Percentiles rank a stretch among this genome's conserved stretches.
Conservation (phyloP, 805 yeast genomes). For the Grigorovia jiainica region DNA sequence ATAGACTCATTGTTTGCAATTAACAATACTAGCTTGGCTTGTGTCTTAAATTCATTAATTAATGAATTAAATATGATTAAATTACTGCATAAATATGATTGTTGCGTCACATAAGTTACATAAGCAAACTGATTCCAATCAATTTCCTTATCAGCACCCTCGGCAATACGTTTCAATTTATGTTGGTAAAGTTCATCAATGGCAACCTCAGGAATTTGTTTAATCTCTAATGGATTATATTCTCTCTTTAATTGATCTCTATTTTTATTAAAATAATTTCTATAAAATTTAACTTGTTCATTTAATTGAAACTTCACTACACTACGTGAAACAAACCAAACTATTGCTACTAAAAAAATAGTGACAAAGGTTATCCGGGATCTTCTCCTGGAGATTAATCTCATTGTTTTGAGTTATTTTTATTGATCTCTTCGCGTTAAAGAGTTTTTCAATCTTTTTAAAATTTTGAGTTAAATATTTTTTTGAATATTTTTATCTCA, state of each 20-base stretch:
- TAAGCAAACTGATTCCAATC: slow-evolving; percentile 44
- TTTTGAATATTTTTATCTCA: too few species aligned
- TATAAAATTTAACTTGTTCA: slow-evolving; percentile 23
- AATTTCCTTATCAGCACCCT: slow-evolving; percentile 14
- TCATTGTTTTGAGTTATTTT: slow-evolving; percentile 4
- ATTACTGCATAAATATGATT: slow-evolving; percentile 42
- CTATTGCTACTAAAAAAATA: slow-evolving; percentile 5
- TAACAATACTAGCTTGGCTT: slow-evolving; percentile 41
- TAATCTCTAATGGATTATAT: slow-evolving; percentile 23
- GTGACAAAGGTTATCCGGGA: slow-evolving; percentile 10
- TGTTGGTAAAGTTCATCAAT: slow-evolving; percentile 17
- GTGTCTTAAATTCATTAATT: slow-evolving; percentile 28
- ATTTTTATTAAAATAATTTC: slow-evolving; percentile 16
- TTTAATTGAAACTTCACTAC: slow-evolving; percentile 24
- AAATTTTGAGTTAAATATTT: not conserved
- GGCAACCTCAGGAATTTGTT: slow-evolving; percentile 21
- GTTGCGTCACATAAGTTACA: slow-evolving; percentile 50
- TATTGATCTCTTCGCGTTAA: not conserved
- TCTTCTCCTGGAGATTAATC: slow-evolving; percentile 19
- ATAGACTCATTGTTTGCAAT: slow-evolving; percentile 25
- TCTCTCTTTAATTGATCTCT: slow-evolving; percentile 19
- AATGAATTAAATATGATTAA: slow-evolving; percentile 39
- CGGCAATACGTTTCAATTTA: slow-evolving; percentile 6
- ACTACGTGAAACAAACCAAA: slow-evolving; percentile 11
- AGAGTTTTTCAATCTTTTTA: too few species aligned